Evolutionary conservation across 192 early-diverging fungal genomes (phyloP), one percentile per base, ranked within the genome.

Genomic region (Coemansia sp.): DNA sequence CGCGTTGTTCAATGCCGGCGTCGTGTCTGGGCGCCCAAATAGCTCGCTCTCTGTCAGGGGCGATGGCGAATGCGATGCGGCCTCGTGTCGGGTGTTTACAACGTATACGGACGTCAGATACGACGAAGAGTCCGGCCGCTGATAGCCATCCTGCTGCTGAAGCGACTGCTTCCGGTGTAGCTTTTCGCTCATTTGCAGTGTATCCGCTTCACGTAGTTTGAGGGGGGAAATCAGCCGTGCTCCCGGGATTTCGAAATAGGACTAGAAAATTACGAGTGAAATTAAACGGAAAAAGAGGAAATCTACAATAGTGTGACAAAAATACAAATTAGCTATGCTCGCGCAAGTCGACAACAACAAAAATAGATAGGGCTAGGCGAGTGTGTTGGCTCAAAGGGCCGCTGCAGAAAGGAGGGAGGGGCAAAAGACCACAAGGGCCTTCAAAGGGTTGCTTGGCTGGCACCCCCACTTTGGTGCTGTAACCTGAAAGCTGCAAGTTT

Each of bases 1-100:
- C 5, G 76, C 76, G 59, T 66, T 79, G 39, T 53, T 60, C 50
- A 79, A 42, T 21, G 64, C 76, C 20, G 70, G 41, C 28, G 43
- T 34, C 20, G 37, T 48, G 20, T 33, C 16, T 14, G 33, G 8
- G 14, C 33, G 8, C 16, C n/a, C 31, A 31, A 16, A 31, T 7
- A 18, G 55, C 55, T 34, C 55, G 18, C 6, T 34, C 11, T 5
- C 33, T 18, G 55, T 33, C 33, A 34, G 33, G 7, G 33, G 55
- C 55, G 55, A 57, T 28, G 55, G 33, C n/a, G 55, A 31, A 57
- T 52, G 45, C 36, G 62, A 64, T 33, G 74, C 70, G 9, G 33
- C 45, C 43, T 47, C 56, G 31, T 69, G 59, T 23, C 56, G 65
- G 34, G 65, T 56, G n/a, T 48, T 50, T 5, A 39, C 38, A 14